Evolutionary conservation across 176 grass and related monocot genomes (phyloP).

Genomic region (Lolium multiflorum): DNA sequence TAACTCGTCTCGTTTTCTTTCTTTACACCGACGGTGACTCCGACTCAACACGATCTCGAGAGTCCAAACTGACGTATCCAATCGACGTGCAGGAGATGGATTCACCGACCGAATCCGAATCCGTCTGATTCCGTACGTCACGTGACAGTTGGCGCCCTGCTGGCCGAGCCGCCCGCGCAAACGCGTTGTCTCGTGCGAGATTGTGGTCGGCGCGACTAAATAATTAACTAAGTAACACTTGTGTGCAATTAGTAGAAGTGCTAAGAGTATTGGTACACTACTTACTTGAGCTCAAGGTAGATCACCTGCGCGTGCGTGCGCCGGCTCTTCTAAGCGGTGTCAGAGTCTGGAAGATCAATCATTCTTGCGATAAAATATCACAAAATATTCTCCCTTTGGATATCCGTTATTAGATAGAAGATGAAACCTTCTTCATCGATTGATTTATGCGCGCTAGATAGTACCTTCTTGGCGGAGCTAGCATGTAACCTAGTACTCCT

Average conservation of each 20-base stretch:
- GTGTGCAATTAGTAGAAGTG: too few relatives aligned
- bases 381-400: too few relatives aligned
- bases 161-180: conserved; percentile 53
- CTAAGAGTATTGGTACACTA: too few relatives aligned
- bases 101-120: not conserved
- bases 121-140: not conserved
- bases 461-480: too few relatives aligned
- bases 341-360: too few relatives aligned
- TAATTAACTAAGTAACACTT: too few relatives aligned
- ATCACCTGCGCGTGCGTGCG: not conserved
- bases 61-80: not conserved
- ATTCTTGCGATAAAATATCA: too few relatives aligned
- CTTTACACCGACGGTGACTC: not conserved
- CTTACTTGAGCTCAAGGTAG: too few relatives aligned
- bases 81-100: not conserved
- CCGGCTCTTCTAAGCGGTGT: not conserved
- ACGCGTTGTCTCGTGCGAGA: conserved; percentile 24
- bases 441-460: too few relatives aligned
- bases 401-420: too few relatives aligned
- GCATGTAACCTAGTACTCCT: too few relatives aligned
- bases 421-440: too few relatives aligned
- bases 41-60: not conserved
- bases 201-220: conserved; percentile 5
- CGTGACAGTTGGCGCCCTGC: conserved; percentile 48
- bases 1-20: not conserved